These are phyloP conservation scores for Termitomyces sp. DNA, from an alignment of 768 basidiomycete genomes.

Conservation along the genomic window DNA sequence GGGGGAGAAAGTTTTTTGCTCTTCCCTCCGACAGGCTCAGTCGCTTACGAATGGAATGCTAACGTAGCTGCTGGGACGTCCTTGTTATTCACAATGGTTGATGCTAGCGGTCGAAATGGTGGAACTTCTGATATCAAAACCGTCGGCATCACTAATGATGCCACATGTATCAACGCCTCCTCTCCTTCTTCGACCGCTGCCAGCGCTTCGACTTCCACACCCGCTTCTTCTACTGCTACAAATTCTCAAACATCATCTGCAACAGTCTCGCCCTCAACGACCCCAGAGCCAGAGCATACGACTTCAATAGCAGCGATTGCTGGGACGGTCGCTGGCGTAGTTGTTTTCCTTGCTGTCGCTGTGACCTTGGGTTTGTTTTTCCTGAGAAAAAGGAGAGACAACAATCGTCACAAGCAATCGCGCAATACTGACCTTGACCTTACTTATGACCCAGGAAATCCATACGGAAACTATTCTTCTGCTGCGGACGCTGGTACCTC, in stretches of 20 bases:
- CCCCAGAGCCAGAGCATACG: constrained; percentile 14
- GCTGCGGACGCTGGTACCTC: constrained; percentile 13
- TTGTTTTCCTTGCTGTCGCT: constrained; percentile 47
- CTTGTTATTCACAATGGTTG: constrained; percentile 52
- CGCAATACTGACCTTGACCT: constrained; percentile 33
- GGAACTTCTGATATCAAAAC: constrained; percentile 50
- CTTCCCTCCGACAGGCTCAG: constrained; percentile 30
- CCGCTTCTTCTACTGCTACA: constrained; percentile 7
- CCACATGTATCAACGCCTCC: constrained; percentile 42
- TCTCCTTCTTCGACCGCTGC: constrained; percentile 48
- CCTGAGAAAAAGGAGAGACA: constrained; percentile 30
- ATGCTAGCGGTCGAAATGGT: constrained; percentile 44
- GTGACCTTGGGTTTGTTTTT: constrained; percentile 48
- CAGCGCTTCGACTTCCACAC: constrained; percentile 6
- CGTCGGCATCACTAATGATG: constrained; percentile 43
- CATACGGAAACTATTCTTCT: constrained; percentile 22
- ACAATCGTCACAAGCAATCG: constrained; percentile 21
- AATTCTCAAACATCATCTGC: constrained; percentile 13
- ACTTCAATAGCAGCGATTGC: constrained; percentile 41
- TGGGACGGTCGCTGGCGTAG: constrained; percentile 45
- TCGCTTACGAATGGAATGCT: constrained; percentile 47
- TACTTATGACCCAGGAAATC: constrained; percentile 24
- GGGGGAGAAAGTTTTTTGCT: constrained; percentile 48
- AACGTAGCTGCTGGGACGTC: constrained; percentile 54
- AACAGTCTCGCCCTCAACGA: constrained; percentile 18